These are phyloP conservation scores for Alternaria incomplexa DNA, from an alignment of 2,329 filamentous ascomycete species.

Conservation along the genomic window DNA sequence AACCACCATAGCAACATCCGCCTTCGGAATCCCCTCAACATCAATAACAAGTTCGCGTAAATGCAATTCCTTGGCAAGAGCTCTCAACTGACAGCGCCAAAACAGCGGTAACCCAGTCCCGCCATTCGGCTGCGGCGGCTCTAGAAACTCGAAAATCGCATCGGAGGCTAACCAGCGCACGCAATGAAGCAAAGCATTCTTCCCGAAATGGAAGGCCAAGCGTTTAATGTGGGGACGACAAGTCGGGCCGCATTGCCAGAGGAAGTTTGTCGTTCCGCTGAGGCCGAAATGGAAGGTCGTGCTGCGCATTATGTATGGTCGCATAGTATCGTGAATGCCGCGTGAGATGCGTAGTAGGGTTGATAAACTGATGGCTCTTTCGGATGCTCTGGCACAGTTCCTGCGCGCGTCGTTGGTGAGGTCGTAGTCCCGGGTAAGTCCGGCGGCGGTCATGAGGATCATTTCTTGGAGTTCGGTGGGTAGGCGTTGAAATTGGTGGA, in stretches of 20 bases:
- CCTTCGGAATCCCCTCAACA: slow-evolving; percentile 18
- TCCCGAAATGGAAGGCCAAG: slow-evolving; percentile 28
- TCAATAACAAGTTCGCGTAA: slow-evolving; percentile 32
- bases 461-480: slow-evolving; percentile 40
- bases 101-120: slow-evolving; percentile 31
- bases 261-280: slow-evolving; percentile 11
- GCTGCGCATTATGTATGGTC: slow-evolving; percentile 31
- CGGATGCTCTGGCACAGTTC: not conserved
- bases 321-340: slow-evolving; percentile 21
- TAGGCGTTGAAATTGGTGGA: slow-evolving; percentile 32
- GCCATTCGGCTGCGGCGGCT: slow-evolving; percentile 26
- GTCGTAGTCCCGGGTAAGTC: slow-evolving; percentile 17
- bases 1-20: slow-evolving; percentile 32
- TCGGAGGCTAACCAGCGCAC: slow-evolving; percentile 42
- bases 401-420: slow-evolving; percentile 12
- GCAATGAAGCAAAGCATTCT: slow-evolving; percentile 32
- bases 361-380: slow-evolving; percentile 21
- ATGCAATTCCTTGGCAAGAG: slow-evolving; percentile 32
- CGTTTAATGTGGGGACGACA: slow-evolving; percentile 29
- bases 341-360: slow-evolving; percentile 28
- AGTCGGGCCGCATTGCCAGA: slow-evolving; percentile 23
- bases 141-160: slow-evolving; percentile 32
- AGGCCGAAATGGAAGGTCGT: slow-evolving; percentile 30
- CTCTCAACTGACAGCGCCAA: slow-evolving; percentile 42
- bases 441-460: slow-evolving; percentile 30